A percentile compares a stretch with the other conserved stretches of the same genome.
Evolutionary conservation across 192 early-diverging fungal species (phyloP).

Genomic region (Lunasporangiospora selenospora): DNA sequence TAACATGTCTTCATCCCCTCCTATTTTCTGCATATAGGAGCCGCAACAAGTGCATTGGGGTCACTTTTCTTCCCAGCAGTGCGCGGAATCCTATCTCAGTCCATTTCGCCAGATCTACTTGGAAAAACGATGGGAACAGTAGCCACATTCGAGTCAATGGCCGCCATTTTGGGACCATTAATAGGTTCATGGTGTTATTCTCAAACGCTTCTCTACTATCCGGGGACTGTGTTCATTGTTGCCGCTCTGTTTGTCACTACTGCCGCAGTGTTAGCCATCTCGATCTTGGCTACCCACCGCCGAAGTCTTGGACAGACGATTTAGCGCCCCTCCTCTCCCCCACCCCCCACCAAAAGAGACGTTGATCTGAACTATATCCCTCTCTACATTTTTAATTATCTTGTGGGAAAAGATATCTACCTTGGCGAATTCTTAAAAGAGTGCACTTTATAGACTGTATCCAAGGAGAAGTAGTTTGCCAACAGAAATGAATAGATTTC

Average conservation of each 20-base stretch:
- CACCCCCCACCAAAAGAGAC: background rate
- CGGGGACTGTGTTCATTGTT: conserved; percentile 12
- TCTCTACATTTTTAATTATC: background rate
- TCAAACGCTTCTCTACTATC: conserved; percentile 4
- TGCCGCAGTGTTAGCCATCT: background rate
- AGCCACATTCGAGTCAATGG: conserved; percentile 35
- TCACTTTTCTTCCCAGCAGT: conserved; percentile 29
- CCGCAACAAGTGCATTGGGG: conserved; percentile 22
- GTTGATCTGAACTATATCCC: background rate
- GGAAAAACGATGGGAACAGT: conserved; percentile 27
- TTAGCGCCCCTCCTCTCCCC: background rate
- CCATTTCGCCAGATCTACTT: conserved; percentile 18
- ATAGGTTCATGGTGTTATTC: conserved; percentile 18
- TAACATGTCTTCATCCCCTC: too few relatives aligned
- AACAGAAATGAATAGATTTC: too few relatives aligned
- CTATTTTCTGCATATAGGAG: background rate
- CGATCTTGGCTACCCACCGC: background rate
- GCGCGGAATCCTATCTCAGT: conserved; percentile 30
- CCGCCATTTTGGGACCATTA: conserved; percentile 11
- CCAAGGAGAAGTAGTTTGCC: too few relatives aligned
- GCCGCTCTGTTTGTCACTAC: background rate
- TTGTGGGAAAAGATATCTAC: too few relatives aligned
- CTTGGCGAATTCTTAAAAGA: too few relatives aligned
- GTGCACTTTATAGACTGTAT: too few relatives aligned
- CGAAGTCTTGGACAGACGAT: background rate